Conservation (phyloP, 78 protist genomes). For the Dictyostelium purpureum region DNA sequence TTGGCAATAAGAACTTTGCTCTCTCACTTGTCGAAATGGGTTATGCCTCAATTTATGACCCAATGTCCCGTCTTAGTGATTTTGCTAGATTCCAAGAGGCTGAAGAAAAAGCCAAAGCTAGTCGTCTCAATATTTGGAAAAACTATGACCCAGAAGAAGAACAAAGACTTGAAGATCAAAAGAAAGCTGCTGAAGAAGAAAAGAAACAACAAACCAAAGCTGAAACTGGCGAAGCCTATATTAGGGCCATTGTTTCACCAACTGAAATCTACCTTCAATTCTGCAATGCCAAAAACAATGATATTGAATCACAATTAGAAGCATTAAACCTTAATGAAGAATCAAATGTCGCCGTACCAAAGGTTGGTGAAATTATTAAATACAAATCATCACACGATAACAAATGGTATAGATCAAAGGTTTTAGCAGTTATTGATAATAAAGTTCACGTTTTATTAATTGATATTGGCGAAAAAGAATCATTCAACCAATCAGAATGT, state of each 20-base stretch:
- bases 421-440: not conserved
- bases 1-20: constrained; percentile 43
- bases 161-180: constrained; percentile 6
- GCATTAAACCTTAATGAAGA: constrained; percentile 10
- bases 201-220: not conserved
- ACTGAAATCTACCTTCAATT: constrained; percentile 49
- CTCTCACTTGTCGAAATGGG: constrained; percentile 48
- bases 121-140: constrained; percentile 67
- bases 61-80: constrained; percentile 10
- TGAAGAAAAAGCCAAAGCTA: constrained; percentile 60
- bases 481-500: not conserved
- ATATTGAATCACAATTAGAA: constrained; percentile 23
- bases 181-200: constrained; percentile 32
- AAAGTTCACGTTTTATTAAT: not conserved
- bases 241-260: constrained; percentile 18
- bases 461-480: constrained; percentile 37
- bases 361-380: constrained; percentile 38
- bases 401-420: constrained; percentile 64
- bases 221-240: constrained; percentile 39
- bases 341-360: not conserved
- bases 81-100: constrained; percentile 19
- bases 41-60: constrained; percentile 50
- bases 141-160: constrained; percentile 80
- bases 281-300: not conserved
- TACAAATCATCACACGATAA: constrained; percentile 12